Evolutionary conservation across 257 asterid species (phyloP).

Genomic region (Primulina huaijiensis): DNA sequence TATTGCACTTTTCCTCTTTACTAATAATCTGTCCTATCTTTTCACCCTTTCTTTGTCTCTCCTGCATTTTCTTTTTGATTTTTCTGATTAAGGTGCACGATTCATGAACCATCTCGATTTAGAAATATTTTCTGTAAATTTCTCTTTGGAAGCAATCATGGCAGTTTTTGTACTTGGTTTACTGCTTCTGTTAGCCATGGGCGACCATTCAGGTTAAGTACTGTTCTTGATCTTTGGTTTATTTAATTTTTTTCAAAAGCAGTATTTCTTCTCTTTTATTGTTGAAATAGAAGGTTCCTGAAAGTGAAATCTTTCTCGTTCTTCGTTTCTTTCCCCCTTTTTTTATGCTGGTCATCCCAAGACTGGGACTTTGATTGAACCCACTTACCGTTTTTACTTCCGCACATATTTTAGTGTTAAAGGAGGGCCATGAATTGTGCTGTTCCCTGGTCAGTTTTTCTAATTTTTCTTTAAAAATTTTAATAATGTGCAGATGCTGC

Average conservation of each 20-base stretch:
- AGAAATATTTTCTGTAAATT: conserved; percentile 9
- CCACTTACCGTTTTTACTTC: background rate
- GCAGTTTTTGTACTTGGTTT: conserved; percentile 48
- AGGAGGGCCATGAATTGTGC: too few relatives aligned
- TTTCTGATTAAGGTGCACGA: background rate
- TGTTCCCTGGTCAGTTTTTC: background rate
- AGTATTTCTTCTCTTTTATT: background rate
- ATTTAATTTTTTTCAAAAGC: background rate
- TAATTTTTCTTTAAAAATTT: too few relatives aligned
- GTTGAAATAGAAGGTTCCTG: background rate
- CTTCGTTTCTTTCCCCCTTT: background rate
- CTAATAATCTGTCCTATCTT: conserved; percentile 28
- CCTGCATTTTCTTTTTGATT: background rate
- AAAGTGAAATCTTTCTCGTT: conserved; percentile 19
- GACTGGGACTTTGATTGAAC: background rate
- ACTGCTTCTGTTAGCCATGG: conserved; percentile 44
- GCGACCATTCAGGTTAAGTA: conserved; percentile 43
- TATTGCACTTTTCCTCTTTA: background rate
- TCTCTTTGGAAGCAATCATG: conserved; percentile 40
- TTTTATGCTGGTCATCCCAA: background rate
- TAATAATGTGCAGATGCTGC: background rate
- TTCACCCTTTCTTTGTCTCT: background rate
- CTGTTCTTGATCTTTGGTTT: background rate
- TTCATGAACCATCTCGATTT: conserved; percentile 13
- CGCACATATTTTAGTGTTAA: background rate